Conservation (phyloP, 345 rosid genomes). For the Brassica juncea region DNA sequence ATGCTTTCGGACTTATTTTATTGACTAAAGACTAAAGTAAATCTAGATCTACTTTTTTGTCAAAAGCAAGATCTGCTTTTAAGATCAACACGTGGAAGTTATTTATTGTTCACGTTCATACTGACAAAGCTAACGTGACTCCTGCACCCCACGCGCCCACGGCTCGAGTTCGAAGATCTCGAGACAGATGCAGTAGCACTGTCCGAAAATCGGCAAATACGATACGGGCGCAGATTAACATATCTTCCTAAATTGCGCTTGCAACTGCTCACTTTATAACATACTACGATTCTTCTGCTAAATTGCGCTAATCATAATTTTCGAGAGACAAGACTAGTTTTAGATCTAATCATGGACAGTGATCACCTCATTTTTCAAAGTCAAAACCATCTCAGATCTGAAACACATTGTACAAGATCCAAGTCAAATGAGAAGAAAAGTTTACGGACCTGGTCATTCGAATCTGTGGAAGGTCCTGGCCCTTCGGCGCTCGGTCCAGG, state of each 20-base stretch:
- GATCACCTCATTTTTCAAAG: not conserved
- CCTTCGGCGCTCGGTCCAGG: constrained; percentile 52
- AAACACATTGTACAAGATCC: constrained; percentile 24
- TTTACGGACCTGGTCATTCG: constrained; percentile 35
- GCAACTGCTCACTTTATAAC: not conserved
- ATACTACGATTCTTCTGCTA: not conserved
- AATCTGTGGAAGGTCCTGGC: constrained; percentile 46
- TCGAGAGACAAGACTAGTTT: not conserved
- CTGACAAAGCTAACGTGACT: constrained; percentile 36
- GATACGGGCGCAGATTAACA: not conserved
- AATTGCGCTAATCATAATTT: constrained; percentile 5
- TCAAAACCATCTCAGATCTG: constrained; percentile 33
- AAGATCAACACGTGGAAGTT: constrained; percentile 11
- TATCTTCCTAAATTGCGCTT: constrained; percentile 10
- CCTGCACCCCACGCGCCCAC: constrained; percentile 21
- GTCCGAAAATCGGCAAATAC: not conserved
- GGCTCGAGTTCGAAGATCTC: constrained; percentile 31
- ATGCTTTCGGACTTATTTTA: not conserved
- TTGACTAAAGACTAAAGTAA: not conserved
- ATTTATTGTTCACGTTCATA: not conserved
- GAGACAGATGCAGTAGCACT: constrained; percentile 16
- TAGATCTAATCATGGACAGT: constrained; percentile 13
- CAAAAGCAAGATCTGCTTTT: constrained; percentile 22
- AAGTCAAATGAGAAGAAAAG: not conserved
- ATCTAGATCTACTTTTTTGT: constrained; percentile 22